Evolutionary conservation across 176 grass and related monocot genomes (phyloP).

Genomic region (Phyllostachys edulis): DNA sequence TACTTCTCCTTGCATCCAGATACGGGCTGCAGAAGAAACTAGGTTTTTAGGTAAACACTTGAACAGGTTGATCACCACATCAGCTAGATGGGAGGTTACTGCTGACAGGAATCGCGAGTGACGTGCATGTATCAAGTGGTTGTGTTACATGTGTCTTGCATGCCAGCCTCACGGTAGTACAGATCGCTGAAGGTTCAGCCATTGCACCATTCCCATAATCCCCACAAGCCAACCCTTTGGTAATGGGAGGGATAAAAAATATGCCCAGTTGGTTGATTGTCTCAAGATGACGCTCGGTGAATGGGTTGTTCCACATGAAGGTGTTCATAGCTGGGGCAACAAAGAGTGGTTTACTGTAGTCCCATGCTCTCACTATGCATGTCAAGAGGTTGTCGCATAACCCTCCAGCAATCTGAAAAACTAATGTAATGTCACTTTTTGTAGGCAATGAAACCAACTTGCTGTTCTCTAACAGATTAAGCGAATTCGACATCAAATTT

Average conservation of each 20-base stretch:
- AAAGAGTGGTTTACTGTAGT: conserved; percentile 76
- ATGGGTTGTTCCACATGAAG: conserved; percentile 93
- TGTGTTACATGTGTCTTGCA: conserved; percentile 29
- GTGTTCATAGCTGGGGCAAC: conserved; percentile 93
- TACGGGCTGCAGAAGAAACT: neutral
- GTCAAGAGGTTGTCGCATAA: conserved; percentile 92
- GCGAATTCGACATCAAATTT: neutral
- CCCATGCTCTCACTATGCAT: conserved; percentile 94
- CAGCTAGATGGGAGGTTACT: conserved; percentile 18
- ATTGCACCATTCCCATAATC: conserved; percentile 90
- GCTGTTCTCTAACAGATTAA: neutral
- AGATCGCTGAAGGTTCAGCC: conserved; percentile 75
- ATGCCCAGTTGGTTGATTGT: conserved; percentile 62
- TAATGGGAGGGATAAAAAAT: conserved; percentile 54
- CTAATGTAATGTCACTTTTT: neutral
- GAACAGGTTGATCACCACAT: neutral
- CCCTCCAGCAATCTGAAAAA: conserved; percentile 73
- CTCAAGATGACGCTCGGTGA: conserved; percentile 71
- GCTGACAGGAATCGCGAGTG: neutral
- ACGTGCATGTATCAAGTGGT: neutral
- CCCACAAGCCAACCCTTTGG: conserved; percentile 70
- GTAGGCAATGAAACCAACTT: neutral
- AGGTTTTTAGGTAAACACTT: neutral
- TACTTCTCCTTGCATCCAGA: conserved; percentile 8
- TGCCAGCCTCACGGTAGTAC: conserved; percentile 52